Base-by-base conservation (phyloP, 371 early-diverging fungal genomes). In the Circinella umbellata region DNA sequence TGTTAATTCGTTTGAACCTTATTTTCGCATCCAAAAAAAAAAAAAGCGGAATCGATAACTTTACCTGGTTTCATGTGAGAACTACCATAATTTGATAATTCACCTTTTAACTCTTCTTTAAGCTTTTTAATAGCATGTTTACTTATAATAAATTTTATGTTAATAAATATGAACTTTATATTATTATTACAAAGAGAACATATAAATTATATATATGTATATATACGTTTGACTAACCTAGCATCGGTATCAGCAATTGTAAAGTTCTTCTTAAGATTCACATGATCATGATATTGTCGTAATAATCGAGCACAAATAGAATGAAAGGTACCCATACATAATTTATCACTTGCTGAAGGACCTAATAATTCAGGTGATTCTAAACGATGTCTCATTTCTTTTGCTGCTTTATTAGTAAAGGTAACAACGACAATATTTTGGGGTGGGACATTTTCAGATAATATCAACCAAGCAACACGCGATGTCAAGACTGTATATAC, bases 351-450 rank as follows among this genome's bases (percentile, higher is more conserved):
- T 18, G 64, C 75, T 36, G 64, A 62, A 17, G 35, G 35, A 1
- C 84, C 84, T 0, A 84, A 64, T 20, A 84, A 49, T 0, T 68
- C 42, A 0, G 62, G 27, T 2, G 65, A 34, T 51, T 62, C 48
- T 15, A 90, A 71, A 2, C 88, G 79, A 35, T 77, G 69, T 48
- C 76, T 76, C 80, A 90, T 83, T 72, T 90, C 91, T 15, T 76
- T 78, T 0, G 91, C 88, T 7, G 91, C 91, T 73, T 90, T 90
- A 55, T 87, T 89, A 3, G 91, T 89, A 69, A 90, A 90, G 1
- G 91, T 89, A 0, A 88, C 86, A 3, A 89, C 91, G 35, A 89
- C 68, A 39, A 89, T 79, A 8, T 69, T 27, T 6, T 49, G 18
- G 4, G 90, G 88, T 1, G 71, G 20, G 3, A 84, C 72, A 1